Conservation (phyloP, 2,329 filamentous ascomycete genomes). For the Elsinoe necatrix region DNA sequence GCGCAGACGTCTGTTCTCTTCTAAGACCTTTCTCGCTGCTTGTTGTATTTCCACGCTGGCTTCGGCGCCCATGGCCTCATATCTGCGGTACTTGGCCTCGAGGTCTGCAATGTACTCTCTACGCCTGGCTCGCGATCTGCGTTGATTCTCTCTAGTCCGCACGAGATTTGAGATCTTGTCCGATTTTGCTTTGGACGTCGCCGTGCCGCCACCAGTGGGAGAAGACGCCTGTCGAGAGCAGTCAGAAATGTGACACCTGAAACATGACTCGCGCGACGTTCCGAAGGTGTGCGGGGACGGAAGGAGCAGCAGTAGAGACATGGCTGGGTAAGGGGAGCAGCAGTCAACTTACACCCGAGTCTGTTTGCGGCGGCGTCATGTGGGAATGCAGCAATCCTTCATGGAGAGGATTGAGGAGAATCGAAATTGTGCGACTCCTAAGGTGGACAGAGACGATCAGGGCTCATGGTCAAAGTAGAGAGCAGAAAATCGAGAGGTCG, state of each 20-base stretch:
- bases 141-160: constrained; percentile 68
- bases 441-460: background rate
- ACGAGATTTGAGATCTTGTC: constrained; percentile 34
- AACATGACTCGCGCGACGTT: constrained; percentile 1
- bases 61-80: constrained; percentile 57
- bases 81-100: constrained; percentile 54
- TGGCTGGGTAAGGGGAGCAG: constrained; percentile 8
- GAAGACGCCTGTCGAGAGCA: background rate
- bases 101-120: constrained; percentile 66
- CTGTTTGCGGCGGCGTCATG: constrained; percentile 13
- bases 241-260: background rate
- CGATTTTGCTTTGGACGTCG: background rate
- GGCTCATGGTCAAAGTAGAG: background rate
- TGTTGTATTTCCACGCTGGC: constrained; percentile 64
- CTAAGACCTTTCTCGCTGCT: constrained; percentile 58
- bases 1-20: constrained; percentile 60
- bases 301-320: background rate
- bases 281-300: background rate
- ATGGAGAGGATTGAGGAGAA: background rate
- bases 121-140: constrained; percentile 62
- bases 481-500: background rate
- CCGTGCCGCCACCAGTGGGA: background rate
- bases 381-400: background rate
- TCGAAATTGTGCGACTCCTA: background rate
- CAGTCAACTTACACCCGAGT: constrained; percentile 1